Evolutionary conservation across 202 grass and related monocot species (phyloP).

Genomic region (Cymbopogon flexuosus): DNA sequence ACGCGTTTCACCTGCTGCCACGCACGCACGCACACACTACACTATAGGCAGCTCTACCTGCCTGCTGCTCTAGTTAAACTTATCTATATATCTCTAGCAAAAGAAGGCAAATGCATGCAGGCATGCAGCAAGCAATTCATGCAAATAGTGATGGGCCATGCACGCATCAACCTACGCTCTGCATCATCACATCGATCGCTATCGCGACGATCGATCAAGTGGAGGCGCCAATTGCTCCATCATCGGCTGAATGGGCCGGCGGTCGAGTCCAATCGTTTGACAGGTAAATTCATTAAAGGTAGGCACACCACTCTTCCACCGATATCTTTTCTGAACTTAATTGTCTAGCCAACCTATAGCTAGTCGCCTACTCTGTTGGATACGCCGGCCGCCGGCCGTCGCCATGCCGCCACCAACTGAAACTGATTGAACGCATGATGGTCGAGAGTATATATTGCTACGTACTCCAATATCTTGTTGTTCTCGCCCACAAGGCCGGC

Average conservation of each 20-base stretch:
- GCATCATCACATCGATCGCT: neutral
- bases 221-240: constrained; percentile 11
- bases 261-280: neutral
- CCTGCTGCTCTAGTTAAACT: neutral
- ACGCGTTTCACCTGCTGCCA: neutral
- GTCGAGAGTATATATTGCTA: neutral
- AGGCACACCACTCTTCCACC: neutral
- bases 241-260: neutral
- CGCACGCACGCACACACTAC: no score
- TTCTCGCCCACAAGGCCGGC: neutral
- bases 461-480: no score
- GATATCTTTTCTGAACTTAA: neutral
- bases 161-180: neutral
- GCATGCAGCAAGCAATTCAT: neutral
- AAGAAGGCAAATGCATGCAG: no score
- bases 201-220: constrained; percentile 10
- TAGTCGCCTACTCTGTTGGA: neutral
- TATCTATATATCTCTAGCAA: neutral
- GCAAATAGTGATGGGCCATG: neutral
- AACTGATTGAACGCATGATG: neutral
- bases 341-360: neutral
- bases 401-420: neutral
- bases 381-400: neutral
- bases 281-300: neutral
- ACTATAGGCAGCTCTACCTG: no score